Evolutionary conservation across 2,329 filamentous ascomycete species (phyloP), one percentile per base, ranked within the genome.

Genomic region (Aspergillus brunneoviolaceus): DNA sequence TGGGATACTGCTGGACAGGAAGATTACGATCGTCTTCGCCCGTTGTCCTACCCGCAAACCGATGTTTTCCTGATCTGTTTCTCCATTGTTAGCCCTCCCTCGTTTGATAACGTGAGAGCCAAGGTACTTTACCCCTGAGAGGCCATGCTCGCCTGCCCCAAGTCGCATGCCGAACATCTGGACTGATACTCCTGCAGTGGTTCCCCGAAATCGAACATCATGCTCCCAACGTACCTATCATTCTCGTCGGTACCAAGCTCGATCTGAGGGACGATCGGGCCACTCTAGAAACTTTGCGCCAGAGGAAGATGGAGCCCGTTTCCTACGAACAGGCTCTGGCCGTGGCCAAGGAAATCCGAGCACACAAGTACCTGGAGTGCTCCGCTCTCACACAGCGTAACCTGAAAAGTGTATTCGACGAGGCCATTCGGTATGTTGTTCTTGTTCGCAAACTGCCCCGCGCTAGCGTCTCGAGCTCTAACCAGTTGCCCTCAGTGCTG

Each of bases 1-100:
- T 98, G 95, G 94, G 94, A 99, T 89, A 99, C 94, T 67, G 94
- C 94, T 68, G 94, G 94, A 74, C 95, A 98, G 82, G 94, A 98
- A 81, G 94, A 98, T 84, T 98, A 98, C 82, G 94, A 98, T 76
- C 86, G 94, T 78, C 84, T 98, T 74, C 89, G 94, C 72, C 94
- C 94, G 63, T 87, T 99, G 62, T 98, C 94, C 48, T 99, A 98
- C 80, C 95, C 95, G 11, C 94, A 99, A 82, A 98, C 95, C 61
- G 95, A 99, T 73, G 95, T 98, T 52, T 98, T 98, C 80, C 84
- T 98, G 67, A 97, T 98, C 76, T 98, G 94, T 81, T 98, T 98
- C 81, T 97, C 93, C 67, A 96, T 98, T 74, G 93, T 97, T 79
- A 96, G 91, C 87, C 94, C 94, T 52, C 92, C 95, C 23, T 97